A percentile compares a stretch with the other conserved stretches of the same genome.
Evolutionary conservation across 768 basidiomycete species (phyloP).

Genomic region (Rhizopogon salebrosus): DNA sequence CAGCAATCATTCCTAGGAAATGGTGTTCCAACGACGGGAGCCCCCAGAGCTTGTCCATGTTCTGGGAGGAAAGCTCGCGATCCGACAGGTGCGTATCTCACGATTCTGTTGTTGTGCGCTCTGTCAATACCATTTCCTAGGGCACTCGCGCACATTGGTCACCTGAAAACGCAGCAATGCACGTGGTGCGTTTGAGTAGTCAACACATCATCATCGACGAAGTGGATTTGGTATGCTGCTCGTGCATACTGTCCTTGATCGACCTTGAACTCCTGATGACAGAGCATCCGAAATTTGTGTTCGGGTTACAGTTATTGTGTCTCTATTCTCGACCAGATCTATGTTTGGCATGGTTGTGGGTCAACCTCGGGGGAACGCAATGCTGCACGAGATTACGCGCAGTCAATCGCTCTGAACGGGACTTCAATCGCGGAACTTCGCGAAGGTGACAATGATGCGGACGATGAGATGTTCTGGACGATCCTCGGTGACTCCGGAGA

Average conservation of each 20-base stretch:
- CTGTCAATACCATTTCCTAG: conserved; percentile 27
- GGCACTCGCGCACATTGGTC: conserved; percentile 73
- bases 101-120: background rate
- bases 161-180: conserved; percentile 79
- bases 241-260: background rate
- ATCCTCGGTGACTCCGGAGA: conserved; percentile 63
- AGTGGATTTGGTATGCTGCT: conserved; percentile 51
- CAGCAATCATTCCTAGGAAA: conserved; percentile 15
- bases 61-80: conserved; percentile 68
- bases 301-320: conserved; percentile 84
- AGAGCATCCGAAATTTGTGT: conserved; percentile 67
- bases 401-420: conserved; percentile 34
- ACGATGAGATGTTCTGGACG: conserved; percentile 85
- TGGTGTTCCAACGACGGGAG: conserved; percentile 58
- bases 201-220: conserved; percentile 64
- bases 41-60: conserved; percentile 54
- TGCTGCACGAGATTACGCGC: conserved; percentile 60
- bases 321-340: conserved; percentile 62
- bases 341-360: conserved; percentile 81
- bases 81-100: conserved; percentile 44
- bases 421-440: conserved; percentile 47
- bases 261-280: conserved; percentile 6
- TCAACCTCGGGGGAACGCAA: conserved; percentile 52
- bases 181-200: conserved; percentile 50
- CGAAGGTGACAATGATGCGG: conserved; percentile 57